phyloP scores from a whole-genome alignment of 176 grass and related monocot genomes.

The Cenchrus americanus region DNA sequence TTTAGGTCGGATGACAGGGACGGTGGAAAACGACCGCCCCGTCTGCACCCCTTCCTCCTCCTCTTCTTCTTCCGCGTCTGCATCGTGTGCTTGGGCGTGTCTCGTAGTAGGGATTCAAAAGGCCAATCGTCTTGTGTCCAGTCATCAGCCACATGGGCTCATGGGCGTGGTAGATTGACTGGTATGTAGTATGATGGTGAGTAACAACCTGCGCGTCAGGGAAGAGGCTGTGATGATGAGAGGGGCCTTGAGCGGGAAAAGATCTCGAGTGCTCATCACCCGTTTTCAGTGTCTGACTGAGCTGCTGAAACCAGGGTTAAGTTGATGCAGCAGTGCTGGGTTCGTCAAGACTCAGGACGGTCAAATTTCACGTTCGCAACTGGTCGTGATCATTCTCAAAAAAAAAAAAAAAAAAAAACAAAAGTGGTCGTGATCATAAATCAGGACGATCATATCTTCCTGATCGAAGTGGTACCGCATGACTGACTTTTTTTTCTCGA shows the following conservation, averaged over 20 bases:
- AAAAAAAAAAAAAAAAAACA: too few species aligned
- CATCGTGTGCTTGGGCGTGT: not conserved
- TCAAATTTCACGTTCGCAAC: too few species aligned
- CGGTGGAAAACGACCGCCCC: slow-evolving; percentile 10
- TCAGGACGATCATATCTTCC: too few species aligned
- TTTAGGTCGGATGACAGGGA: not conserved
- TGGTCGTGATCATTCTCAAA: too few species aligned
- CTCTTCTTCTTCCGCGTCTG: not conserved
- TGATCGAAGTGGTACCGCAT: too few species aligned
- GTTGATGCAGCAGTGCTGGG: too few species aligned
- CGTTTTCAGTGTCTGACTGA: not conserved
- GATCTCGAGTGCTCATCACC: not conserved
- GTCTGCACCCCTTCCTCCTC: not conserved
- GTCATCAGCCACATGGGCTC: not conserved
- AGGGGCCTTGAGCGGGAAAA: not conserved
- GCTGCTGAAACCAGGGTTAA: too few species aligned
- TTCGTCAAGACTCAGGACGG: too few species aligned
- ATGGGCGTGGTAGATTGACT: not conserved
- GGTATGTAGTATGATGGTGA: too few species aligned
- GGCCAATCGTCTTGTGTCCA: not conserved
- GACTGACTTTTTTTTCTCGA: too few species aligned
- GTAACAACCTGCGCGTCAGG: not conserved
- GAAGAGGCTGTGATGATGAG: not conserved
- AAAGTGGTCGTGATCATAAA: too few species aligned
- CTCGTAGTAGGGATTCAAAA: not conserved